Percentiles rank a stretch among this genome's conserved stretches.
Conservation (phyloP, 495 filamentous ascomycete genomes). For the Aspergillus baeticus region DNA sequence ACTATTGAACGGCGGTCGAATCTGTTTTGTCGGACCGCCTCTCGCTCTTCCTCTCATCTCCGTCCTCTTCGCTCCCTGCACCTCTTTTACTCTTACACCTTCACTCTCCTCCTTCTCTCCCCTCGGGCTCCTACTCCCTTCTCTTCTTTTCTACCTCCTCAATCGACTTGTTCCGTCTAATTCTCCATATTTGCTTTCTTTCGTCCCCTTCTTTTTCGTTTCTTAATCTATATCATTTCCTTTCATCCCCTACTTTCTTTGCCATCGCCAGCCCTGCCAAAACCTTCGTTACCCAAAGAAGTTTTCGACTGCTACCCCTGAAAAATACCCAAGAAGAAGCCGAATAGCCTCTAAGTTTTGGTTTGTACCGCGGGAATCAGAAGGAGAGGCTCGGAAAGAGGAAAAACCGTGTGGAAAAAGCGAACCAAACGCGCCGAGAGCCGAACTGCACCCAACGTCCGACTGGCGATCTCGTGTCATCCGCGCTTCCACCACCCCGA, state of each 20-base stretch:
- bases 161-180: constrained; percentile 23
- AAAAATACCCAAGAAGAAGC: constrained; percentile 3
- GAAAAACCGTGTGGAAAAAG: constrained; percentile 8
- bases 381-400: constrained; percentile 18
- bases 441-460: constrained; percentile 1
- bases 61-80: constrained; percentile 30
- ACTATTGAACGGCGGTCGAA: constrained; percentile 2
- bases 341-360: constrained; percentile 3
- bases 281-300: neutral
- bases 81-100: constrained; percentile 18
- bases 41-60: constrained; percentile 27
- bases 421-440: constrained; percentile 15
- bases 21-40: constrained; percentile 11
- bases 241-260: constrained; percentile 13
- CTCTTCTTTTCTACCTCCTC: constrained; percentile 19
- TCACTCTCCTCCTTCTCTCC: constrained; percentile 16
- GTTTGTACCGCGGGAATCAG: constrained; percentile 5
- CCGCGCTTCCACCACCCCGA: neutral
- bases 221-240: constrained; percentile 14
- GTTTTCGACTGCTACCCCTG: neutral
- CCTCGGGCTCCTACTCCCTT: constrained; percentile 17
- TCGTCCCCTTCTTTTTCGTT: constrained; percentile 20
- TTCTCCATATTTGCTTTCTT: constrained; percentile 30
- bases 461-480: constrained; percentile 5
- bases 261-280: constrained; percentile 8